Base-by-base conservation (phyloP, 495 filamentous ascomycete genomes). In the Aspergillus taichungensis region DNA sequence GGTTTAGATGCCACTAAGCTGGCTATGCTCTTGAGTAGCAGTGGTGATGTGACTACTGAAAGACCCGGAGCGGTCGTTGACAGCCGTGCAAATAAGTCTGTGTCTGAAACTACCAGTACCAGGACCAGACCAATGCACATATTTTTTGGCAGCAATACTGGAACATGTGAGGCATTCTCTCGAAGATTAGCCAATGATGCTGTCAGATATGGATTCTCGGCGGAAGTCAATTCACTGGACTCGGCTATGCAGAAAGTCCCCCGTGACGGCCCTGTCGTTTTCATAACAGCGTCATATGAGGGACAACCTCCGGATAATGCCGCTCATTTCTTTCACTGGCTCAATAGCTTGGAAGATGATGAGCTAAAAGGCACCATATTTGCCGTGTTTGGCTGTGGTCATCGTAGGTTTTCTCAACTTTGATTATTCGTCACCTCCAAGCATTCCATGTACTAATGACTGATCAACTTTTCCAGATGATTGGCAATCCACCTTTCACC, bases 291-390 rank as follows among this genome's bases (percentile, higher is more conserved):
- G 0, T 83, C 79, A 5, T 90, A 87, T 43, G 85, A 90, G 50
- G 85, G 85, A 5, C 68, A 85, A 44, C 84, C 85, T 0, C 78
- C 85, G 0, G 83, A 88, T 45, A 88, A 90, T 41, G 85, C 84
- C 0, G 71, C 69, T 1, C 74, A 78, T 40, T 90, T 88, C 52
- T 72, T 80, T 34, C 64, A 73, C 31, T 90, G 84, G 84, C 41
- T 87, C 5, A 65, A 73, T 39, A 47, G 35, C 7, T 56, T 81
- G 9, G 69, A 80, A 50, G 77, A 57, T 0, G 58, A 66, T 24
- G 63, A 66, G 10, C 59, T 83, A 2, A 57, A 74, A 30, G 73
- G 71, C 12, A 72, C 79, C 1, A 64, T 74, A 8, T 90, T 79
- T 53, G 71, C 82, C 0, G 77, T 85, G 8, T 88, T 83, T 55